Percentiles rank a stretch among this genome's conserved stretches.
Evolutionary conservation across 2,329 filamentous ascomycete species (phyloP).

Genomic region (Calonectria naviculata): DNA sequence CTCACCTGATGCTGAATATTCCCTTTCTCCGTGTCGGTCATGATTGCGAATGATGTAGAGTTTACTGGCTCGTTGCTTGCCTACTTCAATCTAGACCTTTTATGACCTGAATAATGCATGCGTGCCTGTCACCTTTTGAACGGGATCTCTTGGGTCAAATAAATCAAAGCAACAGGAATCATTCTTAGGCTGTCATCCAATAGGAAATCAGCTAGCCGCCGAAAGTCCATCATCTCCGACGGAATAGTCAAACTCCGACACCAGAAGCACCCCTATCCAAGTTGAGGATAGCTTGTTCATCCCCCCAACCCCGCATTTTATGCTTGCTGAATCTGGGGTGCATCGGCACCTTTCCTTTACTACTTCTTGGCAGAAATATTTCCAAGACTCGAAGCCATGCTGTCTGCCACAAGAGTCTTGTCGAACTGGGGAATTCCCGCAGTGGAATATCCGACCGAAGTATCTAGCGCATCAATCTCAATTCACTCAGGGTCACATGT

Average conservation of each 20-base stretch:
- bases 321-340: background rate
- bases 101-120: background rate
- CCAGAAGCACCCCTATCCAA: background rate
- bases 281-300: background rate
- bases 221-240: background rate
- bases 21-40: background rate
- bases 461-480: too few species aligned
- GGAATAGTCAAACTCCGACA: background rate
- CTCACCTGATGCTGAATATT: background rate
- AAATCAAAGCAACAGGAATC: background rate
- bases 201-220: background rate
- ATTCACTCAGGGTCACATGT: too few species aligned
- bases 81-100: background rate
- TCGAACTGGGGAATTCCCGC: background rate
- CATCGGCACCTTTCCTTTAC: background rate
- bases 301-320: background rate
- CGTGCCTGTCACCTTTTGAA: background rate
- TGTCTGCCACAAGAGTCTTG: too few species aligned
- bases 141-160: background rate
- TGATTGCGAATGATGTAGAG: background rate
- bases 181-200: background rate
- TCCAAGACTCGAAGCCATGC: too few species aligned
- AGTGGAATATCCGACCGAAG: background rate
- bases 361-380: background rate
- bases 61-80: background rate